Percentiles rank a stretch among this genome's conserved stretches.
These are phyloP conservation scores for Brassica rapa DNA, from an alignment of 345 rosid species.

Conservation along the genomic window DNA sequence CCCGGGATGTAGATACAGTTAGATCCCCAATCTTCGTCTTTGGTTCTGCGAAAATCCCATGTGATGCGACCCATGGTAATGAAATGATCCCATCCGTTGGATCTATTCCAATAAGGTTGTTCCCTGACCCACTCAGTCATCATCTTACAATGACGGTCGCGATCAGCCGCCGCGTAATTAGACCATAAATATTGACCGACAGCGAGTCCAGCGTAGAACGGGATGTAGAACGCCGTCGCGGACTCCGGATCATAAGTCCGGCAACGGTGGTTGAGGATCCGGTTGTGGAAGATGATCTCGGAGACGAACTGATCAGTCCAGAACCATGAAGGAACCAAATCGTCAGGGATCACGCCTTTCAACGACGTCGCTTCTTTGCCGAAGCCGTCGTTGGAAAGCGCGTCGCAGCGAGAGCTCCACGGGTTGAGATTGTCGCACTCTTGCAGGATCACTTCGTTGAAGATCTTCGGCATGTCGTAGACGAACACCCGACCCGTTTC, in stretches of 20 bases:
- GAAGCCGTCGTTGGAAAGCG: slow-evolving; percentile 68
- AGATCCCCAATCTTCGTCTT: slow-evolving; percentile 85
- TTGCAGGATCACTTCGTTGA: slow-evolving; percentile 64
- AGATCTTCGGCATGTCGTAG: slow-evolving; percentile 68
- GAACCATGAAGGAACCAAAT: slow-evolving; percentile 78
- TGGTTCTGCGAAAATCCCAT: slow-evolving; percentile 93
- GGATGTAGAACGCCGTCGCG: slow-evolving; percentile 84
- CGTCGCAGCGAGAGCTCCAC: slow-evolving; percentile 88
- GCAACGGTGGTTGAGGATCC: slow-evolving; percentile 73
- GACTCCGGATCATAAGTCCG: slow-evolving; percentile 64
- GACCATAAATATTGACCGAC: slow-evolving; percentile 81
- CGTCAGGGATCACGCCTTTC: slow-evolving; percentile 53
- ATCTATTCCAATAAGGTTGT: slow-evolving; percentile 65
- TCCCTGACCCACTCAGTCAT: slow-evolving; percentile 66
- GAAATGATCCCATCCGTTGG: slow-evolving; percentile 95
- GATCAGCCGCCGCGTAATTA: slow-evolving; percentile 56
- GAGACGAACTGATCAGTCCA: slow-evolving; percentile 90
- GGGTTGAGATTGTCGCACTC: slow-evolving; percentile 77
- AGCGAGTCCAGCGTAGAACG: slow-evolving; percentile 93
- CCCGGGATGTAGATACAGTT: slow-evolving; percentile 75
- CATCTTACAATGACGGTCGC: slow-evolving; percentile 71
- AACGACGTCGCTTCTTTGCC: slow-evolving; percentile 62
- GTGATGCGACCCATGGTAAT: slow-evolving; percentile 93
- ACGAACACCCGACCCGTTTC: slow-evolving; percentile 65
- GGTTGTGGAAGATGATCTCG: slow-evolving; percentile 80